Evolutionary conservation across 495 filamentous ascomycete genomes (phyloP).

Genomic region (Penicillium samsonianum): DNA sequence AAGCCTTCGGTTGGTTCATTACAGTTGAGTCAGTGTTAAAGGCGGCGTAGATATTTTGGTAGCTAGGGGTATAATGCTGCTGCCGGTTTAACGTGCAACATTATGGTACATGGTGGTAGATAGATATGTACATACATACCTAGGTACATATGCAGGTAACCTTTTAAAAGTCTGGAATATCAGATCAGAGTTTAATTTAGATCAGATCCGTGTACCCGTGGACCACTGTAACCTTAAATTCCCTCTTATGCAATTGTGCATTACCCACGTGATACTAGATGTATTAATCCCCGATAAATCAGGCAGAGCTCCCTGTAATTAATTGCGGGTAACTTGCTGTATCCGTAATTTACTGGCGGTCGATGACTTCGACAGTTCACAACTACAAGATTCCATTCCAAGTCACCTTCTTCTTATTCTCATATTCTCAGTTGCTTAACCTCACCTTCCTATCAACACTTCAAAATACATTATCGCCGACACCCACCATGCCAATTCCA

Average conservation of each 20-base stretch:
- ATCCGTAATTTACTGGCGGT: slow-evolving; percentile 25
- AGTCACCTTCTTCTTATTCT: slow-evolving; percentile 10
- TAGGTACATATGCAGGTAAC: neutral
- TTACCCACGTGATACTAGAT: neutral
- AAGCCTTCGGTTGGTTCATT: too few species aligned
- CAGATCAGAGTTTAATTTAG: neutral
- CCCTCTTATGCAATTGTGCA: neutral
- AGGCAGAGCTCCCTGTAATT: slow-evolving; percentile 15
- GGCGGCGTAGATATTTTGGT: too few species aligned
- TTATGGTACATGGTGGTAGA: too few species aligned
- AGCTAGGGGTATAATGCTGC: too few species aligned
- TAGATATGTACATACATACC: too few species aligned
- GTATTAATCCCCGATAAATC: neutral
- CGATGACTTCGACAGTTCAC: slow-evolving; percentile 21
- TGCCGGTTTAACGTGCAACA: too few species aligned
- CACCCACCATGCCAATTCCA: slow-evolving; percentile 38
- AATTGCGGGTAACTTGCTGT: slow-evolving; percentile 17
- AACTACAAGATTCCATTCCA: slow-evolving; percentile 16
- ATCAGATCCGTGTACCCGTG: neutral
- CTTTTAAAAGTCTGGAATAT: neutral
- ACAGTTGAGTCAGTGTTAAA: too few species aligned
- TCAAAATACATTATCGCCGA: neutral
- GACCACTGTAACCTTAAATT: neutral
- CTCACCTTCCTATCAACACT: neutral
- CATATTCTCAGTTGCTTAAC: neutral